Conservation (phyloP, 805 yeast species). For the Wickerhamiella lipophila region DNA sequence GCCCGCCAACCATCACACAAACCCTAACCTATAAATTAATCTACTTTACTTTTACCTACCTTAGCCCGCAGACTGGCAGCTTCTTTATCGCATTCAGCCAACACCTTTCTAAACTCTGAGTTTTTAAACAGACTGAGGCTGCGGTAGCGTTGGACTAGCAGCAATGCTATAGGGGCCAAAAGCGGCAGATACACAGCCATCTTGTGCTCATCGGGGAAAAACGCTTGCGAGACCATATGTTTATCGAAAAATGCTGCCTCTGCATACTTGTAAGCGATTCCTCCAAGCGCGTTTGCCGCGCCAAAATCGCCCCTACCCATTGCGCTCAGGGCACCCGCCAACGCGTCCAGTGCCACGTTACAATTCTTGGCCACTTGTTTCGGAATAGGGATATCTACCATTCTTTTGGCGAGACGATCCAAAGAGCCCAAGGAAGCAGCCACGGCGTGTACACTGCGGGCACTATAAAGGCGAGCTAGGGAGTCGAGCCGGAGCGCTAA, state of each 20-base stretch:
- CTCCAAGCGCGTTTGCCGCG: slow-evolving; percentile 32
- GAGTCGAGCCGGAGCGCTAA: slow-evolving; percentile 49
- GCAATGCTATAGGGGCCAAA: slow-evolving; percentile 71
- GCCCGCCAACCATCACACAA: too few relatives aligned
- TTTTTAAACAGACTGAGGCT: slow-evolving; percentile 7
- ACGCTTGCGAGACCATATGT: slow-evolving; percentile 89
- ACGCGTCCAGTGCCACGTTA: slow-evolving; percentile 35
- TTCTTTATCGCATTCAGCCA: slow-evolving; percentile 6
- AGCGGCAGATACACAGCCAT: slow-evolving; percentile 87
- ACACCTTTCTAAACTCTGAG: background rate
- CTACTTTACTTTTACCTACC: background rate
- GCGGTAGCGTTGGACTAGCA: slow-evolving; percentile 31
- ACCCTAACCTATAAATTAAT: background rate
- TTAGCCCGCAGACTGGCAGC: background rate
- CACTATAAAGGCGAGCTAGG: slow-evolving; percentile 45
- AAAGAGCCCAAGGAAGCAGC: slow-evolving; percentile 63
- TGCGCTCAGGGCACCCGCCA: slow-evolving; percentile 31
- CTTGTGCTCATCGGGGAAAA: slow-evolving; percentile 91
- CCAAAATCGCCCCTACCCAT: slow-evolving; percentile 29
- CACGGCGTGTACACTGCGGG: slow-evolving; percentile 48
- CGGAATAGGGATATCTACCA: slow-evolving; percentile 77
- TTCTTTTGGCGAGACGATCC: slow-evolving; percentile 49
- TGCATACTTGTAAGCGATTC: slow-evolving; percentile 48
- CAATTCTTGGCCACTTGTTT: slow-evolving; percentile 51
- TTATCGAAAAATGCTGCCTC: slow-evolving; percentile 79